Evolutionary conservation across 179 eudicot species (phyloP).

Genomic region (Amaranthus tricolor): DNA sequence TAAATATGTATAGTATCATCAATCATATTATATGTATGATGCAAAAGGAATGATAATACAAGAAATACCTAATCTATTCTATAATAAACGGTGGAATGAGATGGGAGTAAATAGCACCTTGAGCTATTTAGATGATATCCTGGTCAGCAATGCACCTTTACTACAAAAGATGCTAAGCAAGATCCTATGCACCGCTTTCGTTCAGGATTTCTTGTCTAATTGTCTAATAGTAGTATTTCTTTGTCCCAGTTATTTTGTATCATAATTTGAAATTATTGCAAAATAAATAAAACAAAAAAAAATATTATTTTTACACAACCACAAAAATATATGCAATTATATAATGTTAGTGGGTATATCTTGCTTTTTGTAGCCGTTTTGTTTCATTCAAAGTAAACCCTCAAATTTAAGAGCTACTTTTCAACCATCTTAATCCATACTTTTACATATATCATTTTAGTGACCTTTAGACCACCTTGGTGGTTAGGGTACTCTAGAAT

Average conservation of each 20-base stretch:
- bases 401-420: background rate
- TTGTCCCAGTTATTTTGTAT: background rate
- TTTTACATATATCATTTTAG: no score
- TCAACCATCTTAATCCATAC: background rate
- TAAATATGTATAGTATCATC: background rate
- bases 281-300: no score
- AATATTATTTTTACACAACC: background rate
- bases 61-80: background rate
- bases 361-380: constrained; percentile 21
- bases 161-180: constrained; percentile 4
- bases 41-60: background rate
- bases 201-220: background rate
- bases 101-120: constrained; percentile 10
- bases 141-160: constrained; percentile 19
- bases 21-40: background rate
- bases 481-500: background rate
- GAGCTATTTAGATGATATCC: background rate
- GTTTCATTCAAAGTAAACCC: background rate
- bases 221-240: constrained; percentile 11
- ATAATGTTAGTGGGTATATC: background rate
- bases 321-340: constrained; percentile 12
- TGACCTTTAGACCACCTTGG: no score
- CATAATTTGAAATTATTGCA: no score
- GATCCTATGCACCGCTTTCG: constrained; percentile 1
- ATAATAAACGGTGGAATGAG: background rate